phyloP scores from a whole-genome alignment of 2,329 filamentous ascomycete genomes.

The Ophiostoma tasmaniense region DNA sequence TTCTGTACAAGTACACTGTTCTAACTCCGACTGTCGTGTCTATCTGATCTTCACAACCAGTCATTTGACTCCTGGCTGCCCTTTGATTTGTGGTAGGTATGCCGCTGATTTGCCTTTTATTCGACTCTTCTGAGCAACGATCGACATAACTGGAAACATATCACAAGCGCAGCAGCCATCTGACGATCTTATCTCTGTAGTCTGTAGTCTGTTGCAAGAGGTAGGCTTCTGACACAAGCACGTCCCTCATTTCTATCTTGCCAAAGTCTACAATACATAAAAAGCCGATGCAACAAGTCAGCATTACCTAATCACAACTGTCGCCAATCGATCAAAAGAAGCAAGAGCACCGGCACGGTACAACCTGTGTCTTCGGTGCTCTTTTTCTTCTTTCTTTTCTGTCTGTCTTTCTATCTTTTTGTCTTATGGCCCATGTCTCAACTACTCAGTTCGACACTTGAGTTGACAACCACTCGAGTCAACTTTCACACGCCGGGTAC shows the following conservation, averaged over 20 bases:
- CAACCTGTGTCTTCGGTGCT: neutral
- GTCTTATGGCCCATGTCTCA: neutral
- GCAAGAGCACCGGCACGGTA: neutral
- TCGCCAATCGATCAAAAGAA: neutral
- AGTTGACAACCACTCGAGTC: neutral
- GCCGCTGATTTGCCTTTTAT: neutral
- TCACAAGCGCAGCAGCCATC: neutral
- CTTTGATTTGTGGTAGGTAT: neutral
- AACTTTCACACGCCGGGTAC: neutral
- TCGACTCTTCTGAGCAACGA: neutral
- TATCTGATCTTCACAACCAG: neutral
- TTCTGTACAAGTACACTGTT: neutral
- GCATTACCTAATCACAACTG: neutral
- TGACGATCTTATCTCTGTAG: neutral
- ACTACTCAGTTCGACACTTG: neutral
- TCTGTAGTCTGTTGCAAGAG: neutral
- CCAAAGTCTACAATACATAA: too few species aligned
- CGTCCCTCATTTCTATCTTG: too few species aligned
- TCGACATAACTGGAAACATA: neutral
- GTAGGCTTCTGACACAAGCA: neutral
- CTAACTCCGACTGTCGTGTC: neutral
- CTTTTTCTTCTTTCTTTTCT: neutral
- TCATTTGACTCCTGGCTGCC: neutral
- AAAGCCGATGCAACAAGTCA: neutral
- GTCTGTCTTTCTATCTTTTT: neutral